Percentiles rank a stretch among this genome's conserved stretches.
Conservation (phyloP, 768 basidiomycete genomes). For the Serendipita sp. region DNA sequence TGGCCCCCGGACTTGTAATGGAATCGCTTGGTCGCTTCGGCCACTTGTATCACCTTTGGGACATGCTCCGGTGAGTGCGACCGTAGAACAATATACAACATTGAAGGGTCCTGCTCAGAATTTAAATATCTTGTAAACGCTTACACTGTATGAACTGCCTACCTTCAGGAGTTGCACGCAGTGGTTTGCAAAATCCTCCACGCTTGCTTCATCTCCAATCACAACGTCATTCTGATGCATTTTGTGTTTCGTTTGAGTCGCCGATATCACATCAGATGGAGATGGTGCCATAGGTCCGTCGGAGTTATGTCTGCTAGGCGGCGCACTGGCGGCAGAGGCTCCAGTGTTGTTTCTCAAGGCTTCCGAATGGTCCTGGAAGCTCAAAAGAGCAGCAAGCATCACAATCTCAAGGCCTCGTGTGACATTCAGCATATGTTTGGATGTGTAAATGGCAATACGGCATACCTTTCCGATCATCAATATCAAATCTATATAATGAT, state of each 20-base stretch:
- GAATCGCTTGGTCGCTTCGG: conserved; percentile 65
- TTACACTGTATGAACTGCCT: conserved; percentile 11
- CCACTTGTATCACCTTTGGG: conserved; percentile 64
- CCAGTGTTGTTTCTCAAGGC: conserved; percentile 24
- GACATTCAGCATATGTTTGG: not conserved
- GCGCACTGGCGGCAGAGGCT: conserved; percentile 9
- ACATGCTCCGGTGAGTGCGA: conserved; percentile 49
- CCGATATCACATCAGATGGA: not conserved
- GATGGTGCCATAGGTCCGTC: conserved; percentile 3
- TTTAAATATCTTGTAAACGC: not conserved
- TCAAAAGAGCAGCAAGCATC: conserved; percentile 57
- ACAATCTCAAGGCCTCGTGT: conserved; percentile 56
- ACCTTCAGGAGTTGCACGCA: conserved; percentile 50
- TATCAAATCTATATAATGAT: conserved; percentile 47
- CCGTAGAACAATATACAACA: conserved; percentile 63
- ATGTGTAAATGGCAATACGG: not conserved
- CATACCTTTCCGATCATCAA: conserved; percentile 53
- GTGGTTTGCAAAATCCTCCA: conserved; percentile 55
- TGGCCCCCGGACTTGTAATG: conserved; percentile 60
- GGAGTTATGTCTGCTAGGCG: conserved; percentile 1
- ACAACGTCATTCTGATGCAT: conserved; percentile 44
- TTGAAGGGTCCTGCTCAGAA: conserved; percentile 47
- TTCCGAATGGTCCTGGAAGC: conserved; percentile 60
- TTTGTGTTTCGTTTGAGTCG: not conserved
- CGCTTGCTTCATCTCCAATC: conserved; percentile 45